Conservation (phyloP, 1,139 yeast genomes). For the Sugiyamaella novakii region DNA sequence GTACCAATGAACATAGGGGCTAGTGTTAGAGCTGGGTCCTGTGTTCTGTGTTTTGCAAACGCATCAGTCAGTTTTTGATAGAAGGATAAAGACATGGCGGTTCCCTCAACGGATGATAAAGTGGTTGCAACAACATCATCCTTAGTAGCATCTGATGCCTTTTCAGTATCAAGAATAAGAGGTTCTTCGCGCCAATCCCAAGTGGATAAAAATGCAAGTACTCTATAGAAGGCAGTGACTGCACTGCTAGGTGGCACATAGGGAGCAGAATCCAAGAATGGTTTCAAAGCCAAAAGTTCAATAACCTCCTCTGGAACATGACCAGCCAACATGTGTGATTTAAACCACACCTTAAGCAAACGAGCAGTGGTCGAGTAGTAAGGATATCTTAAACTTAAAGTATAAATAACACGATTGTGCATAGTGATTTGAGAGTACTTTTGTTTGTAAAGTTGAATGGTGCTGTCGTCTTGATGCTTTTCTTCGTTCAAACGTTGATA, state of each 20-base stretch:
- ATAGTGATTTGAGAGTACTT: conserved; percentile 69
- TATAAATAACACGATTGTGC: conserved; percentile 77
- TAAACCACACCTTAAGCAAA: conserved; percentile 76
- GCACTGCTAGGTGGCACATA: conserved; percentile 76
- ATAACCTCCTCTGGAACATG: conserved; percentile 77
- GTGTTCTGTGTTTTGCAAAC: conserved; percentile 64
- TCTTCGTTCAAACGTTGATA: conserved; percentile 54
- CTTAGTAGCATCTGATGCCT: conserved; percentile 48
- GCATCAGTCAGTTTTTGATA: conserved; percentile 64
- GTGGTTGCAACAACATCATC: conserved; percentile 39
- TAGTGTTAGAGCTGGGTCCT: conserved; percentile 77
- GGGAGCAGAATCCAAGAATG: conserved; percentile 87
- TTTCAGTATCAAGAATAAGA: conserved; percentile 70
- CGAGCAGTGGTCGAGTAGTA: conserved; percentile 80
- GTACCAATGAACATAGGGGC: conserved; percentile 83
- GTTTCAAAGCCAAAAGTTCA: conserved; percentile 79
- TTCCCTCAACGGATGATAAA: conserved; percentile 47
- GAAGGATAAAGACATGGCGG: conserved; percentile 62
- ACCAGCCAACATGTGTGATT: conserved; percentile 59
- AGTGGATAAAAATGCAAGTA: conserved; percentile 64
- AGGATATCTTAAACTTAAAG: conserved; percentile 71
- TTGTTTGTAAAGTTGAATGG: conserved; percentile 46
- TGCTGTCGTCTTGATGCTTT: conserved; percentile 38
- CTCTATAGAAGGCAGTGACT: conserved; percentile 77
- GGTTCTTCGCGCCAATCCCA: conserved; percentile 98